Base-by-base conservation (phyloP, 2,329 filamentous ascomycete genomes). In the Ploettnerulaceae sp. region DNA sequence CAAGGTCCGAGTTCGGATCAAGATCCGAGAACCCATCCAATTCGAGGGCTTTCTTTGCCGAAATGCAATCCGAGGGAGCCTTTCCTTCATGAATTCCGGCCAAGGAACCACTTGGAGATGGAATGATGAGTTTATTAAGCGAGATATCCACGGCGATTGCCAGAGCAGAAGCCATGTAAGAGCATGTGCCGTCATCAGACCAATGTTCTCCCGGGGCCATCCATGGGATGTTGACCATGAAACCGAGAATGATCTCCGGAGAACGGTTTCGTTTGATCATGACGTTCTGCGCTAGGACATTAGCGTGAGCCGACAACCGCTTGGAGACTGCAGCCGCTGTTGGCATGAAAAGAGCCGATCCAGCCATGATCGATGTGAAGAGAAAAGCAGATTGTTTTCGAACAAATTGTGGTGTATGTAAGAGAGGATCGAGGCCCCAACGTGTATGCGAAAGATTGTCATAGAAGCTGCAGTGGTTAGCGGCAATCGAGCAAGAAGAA, bases 171-270 rank as follows among this genome's bases (percentile, higher is more conserved):
- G 82, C 77, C 44, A 88, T 77, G 55, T 85, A 87, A 32, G 78
- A 75, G 48, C 82, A 86, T 0, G 84, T 86, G 57, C 86, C 83
- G 50, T 88, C 84, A 53, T 87, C 83, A 7, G 81, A 81, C 62
- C 79, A 82, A 57, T 84, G 79, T 48, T 76, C 68, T 2, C 81
- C 80, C 1, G 81, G 80, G 22, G 78, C 77, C 75, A 87, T 86
- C 84, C 84, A 88, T 0, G 84, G 84, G 5, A 88, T 76, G 51
- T 86, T 86, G 24, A 86, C 75, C 78, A 88, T 83, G 59, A 87
- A 87, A 0, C 81, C 84, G 1, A 88, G 67, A 0, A 88, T 79
- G 46, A 88, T 86, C 61, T 88, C 84, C 5, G 86, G 81, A 0
- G 84, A 88, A 46, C 81, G 76, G 57, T 80, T 75, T 2, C 82